phyloP scores from a whole-genome alignment of 176 grass and related monocot species.

The Triticum urartu region DNA sequence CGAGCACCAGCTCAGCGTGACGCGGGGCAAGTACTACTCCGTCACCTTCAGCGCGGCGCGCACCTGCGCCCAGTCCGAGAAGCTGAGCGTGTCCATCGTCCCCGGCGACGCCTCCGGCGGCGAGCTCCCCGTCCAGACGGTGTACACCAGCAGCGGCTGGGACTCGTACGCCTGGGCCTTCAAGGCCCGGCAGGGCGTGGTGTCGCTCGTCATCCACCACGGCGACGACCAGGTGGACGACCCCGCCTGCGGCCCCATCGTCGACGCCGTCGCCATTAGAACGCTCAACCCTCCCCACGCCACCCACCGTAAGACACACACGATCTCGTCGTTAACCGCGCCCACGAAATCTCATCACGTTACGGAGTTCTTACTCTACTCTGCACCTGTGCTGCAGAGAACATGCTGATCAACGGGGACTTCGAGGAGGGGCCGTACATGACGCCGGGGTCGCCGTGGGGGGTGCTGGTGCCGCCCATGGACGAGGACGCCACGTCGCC shows the following conservation, averaged over 20 bases:
- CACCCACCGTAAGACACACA: background rate
- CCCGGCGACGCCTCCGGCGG: slow-evolving; percentile 22
- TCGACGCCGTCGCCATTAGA: slow-evolving; percentile 35
- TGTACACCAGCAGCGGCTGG: slow-evolving; percentile 46
- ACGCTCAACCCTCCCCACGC: slow-evolving; percentile 11
- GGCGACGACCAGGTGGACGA: slow-evolving; percentile 31
- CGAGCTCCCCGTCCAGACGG: slow-evolving; percentile 38
- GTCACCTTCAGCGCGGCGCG: slow-evolving; percentile 51
- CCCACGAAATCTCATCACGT: background rate
- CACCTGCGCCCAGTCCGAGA: slow-evolving; percentile 44
- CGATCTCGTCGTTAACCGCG: background rate
- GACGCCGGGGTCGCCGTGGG: slow-evolving; percentile 22
- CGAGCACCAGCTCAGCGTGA: slow-evolving; percentile 26
- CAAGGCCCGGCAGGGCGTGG: background rate
- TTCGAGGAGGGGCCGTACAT: slow-evolving; percentile 54
- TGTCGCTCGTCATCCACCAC: slow-evolving; percentile 39
- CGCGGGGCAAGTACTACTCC: slow-evolving; percentile 28
- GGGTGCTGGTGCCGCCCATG: slow-evolving; percentile 43
- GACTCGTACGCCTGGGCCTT: slow-evolving; percentile 52
- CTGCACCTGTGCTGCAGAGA: background rate
- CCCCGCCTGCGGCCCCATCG: slow-evolving; percentile 40
- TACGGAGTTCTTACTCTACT: background rate
- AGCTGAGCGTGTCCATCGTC: slow-evolving; percentile 33
- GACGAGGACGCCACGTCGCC: slow-evolving; percentile 60
- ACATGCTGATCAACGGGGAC: slow-evolving; percentile 42